These are phyloP conservation scores for Aspergillus bertholletiae DNA, from an alignment of 495 filamentous ascomycete species.

Conservation along the genomic window DNA sequence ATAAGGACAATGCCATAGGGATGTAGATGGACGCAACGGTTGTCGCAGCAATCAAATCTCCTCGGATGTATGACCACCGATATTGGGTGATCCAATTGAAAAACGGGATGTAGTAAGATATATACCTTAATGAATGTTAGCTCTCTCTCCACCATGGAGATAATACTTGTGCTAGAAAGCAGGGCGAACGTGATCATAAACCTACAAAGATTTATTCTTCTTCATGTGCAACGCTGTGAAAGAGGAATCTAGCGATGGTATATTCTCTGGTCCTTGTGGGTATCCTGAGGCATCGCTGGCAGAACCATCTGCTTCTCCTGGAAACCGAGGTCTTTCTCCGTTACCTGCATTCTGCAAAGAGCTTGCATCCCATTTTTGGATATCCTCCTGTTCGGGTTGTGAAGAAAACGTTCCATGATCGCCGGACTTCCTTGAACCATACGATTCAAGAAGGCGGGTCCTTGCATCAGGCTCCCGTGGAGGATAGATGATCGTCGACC, in stretches of 20 bases:
- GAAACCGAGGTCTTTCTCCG: conserved; percentile 3
- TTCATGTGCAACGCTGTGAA: conserved; percentile 24
- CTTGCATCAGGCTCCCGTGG: conserved; percentile 23
- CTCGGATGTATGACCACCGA: conserved; percentile 70
- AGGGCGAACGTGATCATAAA: neutral
- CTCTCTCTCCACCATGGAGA: neutral
- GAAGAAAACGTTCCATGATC: conserved; percentile 81
- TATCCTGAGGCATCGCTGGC: conserved; percentile 15
- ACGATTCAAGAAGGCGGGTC: conserved; percentile 38
- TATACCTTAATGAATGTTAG: conserved; percentile 56
- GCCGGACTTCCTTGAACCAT: conserved; percentile 47
- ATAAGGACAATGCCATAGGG: conserved; percentile 91
- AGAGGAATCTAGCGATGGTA: conserved; percentile 30
- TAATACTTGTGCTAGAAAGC: neutral
- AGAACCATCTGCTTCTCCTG: conserved; percentile 6
- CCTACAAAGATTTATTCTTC: conserved; percentile 35
- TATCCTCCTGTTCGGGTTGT: conserved; percentile 46
- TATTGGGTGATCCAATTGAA: conserved; percentile 88
- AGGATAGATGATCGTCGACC: neutral
- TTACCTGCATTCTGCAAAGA: conserved; percentile 10
- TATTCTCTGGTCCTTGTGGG: conserved; percentile 29
- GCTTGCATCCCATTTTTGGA: conserved; percentile 35
- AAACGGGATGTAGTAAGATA: conserved; percentile 90
- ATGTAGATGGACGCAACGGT: conserved; percentile 97
- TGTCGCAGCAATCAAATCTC: conserved; percentile 80